A percentile compares a stretch with the other conserved stretches of the same genome.
Evolutionary conservation across 2,329 filamentous ascomycete genomes (phyloP).

Genomic region (Phialophora tarda): DNA sequence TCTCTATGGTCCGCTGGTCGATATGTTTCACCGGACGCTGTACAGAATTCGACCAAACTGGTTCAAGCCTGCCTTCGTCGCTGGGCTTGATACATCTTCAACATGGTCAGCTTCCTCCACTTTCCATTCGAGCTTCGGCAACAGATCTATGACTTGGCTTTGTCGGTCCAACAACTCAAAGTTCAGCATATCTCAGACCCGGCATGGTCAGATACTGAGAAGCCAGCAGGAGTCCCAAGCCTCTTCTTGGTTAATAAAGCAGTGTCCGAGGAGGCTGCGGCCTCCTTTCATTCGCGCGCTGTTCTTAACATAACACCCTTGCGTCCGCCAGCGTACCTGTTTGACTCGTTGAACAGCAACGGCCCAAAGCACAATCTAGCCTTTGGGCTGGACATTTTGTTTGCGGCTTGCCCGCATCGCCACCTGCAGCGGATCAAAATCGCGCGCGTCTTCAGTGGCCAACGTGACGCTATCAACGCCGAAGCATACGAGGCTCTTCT

Average conservation of each 20-base stretch:
- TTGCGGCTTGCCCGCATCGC: conserved; percentile 12
- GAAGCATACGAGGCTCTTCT: conserved; percentile 34
- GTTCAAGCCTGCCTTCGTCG: neutral
- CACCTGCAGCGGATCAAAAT: conserved; percentile 25
- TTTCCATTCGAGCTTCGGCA: conserved; percentile 24
- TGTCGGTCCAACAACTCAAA: conserved; percentile 26
- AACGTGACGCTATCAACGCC: conserved; percentile 29
- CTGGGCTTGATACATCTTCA: neutral
- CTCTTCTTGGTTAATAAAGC: conserved; percentile 26
- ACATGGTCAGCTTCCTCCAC: conserved; percentile 21
- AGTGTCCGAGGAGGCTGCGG: conserved; percentile 27
- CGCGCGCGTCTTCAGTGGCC: conserved; percentile 27
- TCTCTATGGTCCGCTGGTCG: neutral
- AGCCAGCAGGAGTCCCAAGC: conserved; percentile 20
- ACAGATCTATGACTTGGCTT: conserved; percentile 24
- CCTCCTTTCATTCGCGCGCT: conserved; percentile 29
- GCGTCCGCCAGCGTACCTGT: conserved; percentile 16
- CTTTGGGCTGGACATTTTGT: conserved; percentile 15
- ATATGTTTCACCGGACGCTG: neutral
- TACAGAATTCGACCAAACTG: neutral
- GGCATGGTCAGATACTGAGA: conserved; percentile 12
- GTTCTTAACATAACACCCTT: conserved; percentile 29
- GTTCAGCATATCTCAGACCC: conserved; percentile 26
- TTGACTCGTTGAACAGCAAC: conserved; percentile 3
- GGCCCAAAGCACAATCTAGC: conserved; percentile 19